Evolutionary conservation across 768 basidiomycete genomes (phyloP).

Genomic region (Phaeolepiota aurea): DNA sequence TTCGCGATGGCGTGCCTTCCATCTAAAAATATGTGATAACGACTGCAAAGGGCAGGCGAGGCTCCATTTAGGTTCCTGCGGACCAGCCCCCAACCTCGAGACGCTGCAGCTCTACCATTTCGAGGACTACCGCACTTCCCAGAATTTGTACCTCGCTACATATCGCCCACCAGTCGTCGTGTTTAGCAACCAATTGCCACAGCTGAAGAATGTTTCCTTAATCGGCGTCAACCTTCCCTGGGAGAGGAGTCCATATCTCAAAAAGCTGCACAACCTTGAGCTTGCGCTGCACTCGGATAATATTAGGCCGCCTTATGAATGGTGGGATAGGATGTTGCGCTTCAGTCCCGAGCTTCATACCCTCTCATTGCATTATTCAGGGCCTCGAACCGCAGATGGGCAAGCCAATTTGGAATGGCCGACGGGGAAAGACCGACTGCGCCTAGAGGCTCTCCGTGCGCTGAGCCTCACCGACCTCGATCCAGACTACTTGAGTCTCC

Average conservation of each 20-base stretch:
- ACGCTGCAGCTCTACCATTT: conserved; percentile 61
- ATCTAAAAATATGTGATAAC: conserved; percentile 51
- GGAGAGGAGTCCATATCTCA: conserved; percentile 41
- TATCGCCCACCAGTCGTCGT: conserved; percentile 49
- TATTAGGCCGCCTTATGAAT: conserved; percentile 45
- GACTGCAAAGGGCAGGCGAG: conserved; percentile 50
- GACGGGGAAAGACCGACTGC: conserved; percentile 20
- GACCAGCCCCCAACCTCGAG: conserved; percentile 45
- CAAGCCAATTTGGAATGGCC: conserved; percentile 29
- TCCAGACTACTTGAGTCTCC: conserved; percentile 38
- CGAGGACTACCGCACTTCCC: conserved; percentile 42
- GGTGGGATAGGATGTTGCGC: conserved; percentile 48
- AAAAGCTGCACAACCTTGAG: conserved; percentile 40
- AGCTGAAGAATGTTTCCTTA: conserved; percentile 45
- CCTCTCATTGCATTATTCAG: conserved; percentile 51
- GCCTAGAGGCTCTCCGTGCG: conserved; percentile 29
- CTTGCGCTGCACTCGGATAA: conserved; percentile 53
- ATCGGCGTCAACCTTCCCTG: conserved; percentile 63
- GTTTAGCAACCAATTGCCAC: conserved; percentile 44
- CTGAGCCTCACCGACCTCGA: conserved; percentile 49
- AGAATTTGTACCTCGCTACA: conserved; percentile 48
- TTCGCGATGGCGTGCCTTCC: conserved; percentile 47
- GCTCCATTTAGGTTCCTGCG: conserved; percentile 39
- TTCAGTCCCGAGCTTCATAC: conserved; percentile 36
- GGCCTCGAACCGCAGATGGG: conserved; percentile 29